Conservation (phyloP, 2,329 filamentous ascomycete genomes). For the Capronia epimyces region DNA sequence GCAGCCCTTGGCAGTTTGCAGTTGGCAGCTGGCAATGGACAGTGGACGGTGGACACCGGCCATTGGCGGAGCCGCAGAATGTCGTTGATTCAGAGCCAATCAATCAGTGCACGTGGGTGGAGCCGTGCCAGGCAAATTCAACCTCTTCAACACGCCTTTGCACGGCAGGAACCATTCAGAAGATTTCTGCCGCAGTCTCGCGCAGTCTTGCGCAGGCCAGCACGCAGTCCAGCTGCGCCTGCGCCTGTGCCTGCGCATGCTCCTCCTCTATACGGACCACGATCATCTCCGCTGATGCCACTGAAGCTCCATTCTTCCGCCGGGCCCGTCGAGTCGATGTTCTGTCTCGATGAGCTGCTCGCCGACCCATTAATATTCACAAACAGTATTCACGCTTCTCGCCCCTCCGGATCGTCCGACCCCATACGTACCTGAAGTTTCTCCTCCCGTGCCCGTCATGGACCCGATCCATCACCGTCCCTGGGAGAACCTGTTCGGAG, state of each 20-base stretch:
- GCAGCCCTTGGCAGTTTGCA: not conserved
- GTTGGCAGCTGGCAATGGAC: too few species aligned
- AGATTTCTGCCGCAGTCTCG: not conserved
- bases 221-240: too few species aligned
- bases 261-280: too few species aligned
- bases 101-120: conserved; percentile 17
- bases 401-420: not conserved
- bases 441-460: not conserved
- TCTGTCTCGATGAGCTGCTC: too few species aligned
- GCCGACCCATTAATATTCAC: too few species aligned
- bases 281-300: too few species aligned
- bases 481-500: not conserved
- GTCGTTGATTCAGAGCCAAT: conserved; percentile 18
- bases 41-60: too few species aligned
- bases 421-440: not conserved
- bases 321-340: too few species aligned
- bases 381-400: too few species aligned
- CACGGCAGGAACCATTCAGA: not conserved
- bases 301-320: too few species aligned
- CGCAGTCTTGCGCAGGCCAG: too few species aligned
- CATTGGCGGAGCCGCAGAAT: not conserved
- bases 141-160: not conserved
- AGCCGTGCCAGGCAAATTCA: not conserved
- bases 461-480: not conserved
- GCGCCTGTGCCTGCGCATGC: too few species aligned